phyloP scores from a whole-genome alignment of 805 yeast species.

The Scheffersomyces spartinae region DNA sequence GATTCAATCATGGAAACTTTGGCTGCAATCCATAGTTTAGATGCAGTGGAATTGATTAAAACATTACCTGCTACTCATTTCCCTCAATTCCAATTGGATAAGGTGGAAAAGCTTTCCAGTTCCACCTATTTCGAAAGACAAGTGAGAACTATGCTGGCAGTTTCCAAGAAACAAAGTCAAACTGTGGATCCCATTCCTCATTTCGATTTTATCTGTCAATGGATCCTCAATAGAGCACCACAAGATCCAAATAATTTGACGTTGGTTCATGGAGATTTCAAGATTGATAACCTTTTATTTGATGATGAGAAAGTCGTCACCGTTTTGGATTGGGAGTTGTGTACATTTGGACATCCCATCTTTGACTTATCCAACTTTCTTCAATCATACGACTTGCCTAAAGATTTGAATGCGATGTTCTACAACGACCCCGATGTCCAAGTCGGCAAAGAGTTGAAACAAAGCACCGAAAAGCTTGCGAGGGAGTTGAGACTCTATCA shows the following conservation, averaged over 20 bases:
- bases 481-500: slow-evolving; percentile 19
- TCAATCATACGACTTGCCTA: slow-evolving; percentile 41
- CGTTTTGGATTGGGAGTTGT: slow-evolving; percentile 55
- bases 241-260: slow-evolving; percentile 31
- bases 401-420: slow-evolving; percentile 17
- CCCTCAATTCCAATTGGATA: slow-evolving; percentile 25
- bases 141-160: slow-evolving; percentile 32
- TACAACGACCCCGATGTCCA: slow-evolving; percentile 5
- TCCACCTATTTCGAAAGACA: slow-evolving; percentile 43
- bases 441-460: slow-evolving; percentile 7
- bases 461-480: slow-evolving; percentile 9
- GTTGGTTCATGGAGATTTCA: slow-evolving; percentile 55
- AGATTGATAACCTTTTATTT: slow-evolving; percentile 52
- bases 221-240: slow-evolving; percentile 35
- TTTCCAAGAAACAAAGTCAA: slow-evolving; percentile 25
- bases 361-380: slow-evolving; percentile 50
- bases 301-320: slow-evolving; percentile 38
- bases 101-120: slow-evolving; percentile 4
- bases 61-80: slow-evolving; percentile 36
- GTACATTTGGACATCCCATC: slow-evolving; percentile 54
- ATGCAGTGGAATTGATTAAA: slow-evolving; percentile 27
- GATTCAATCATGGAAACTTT: slow-evolving; percentile 35
- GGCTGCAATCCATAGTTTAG: slow-evolving; percentile 37
- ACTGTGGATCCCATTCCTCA: slow-evolving; percentile 37
- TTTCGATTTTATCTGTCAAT: slow-evolving; percentile 28